Evolutionary conservation across 805 yeast species (phyloP).

Genomic region (Candida sakaeoensis): DNA sequence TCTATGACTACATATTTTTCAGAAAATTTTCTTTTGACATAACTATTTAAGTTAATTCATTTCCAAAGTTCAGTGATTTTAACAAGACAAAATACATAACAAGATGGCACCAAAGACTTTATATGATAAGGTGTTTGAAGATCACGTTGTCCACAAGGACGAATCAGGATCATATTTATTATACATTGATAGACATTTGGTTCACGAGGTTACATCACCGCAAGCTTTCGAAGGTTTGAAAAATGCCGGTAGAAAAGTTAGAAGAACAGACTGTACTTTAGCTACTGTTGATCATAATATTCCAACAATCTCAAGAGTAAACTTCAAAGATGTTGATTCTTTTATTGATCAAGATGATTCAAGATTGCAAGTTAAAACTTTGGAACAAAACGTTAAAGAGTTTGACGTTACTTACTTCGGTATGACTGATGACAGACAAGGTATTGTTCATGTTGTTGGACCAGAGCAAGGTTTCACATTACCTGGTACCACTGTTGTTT

Average conservation of each 20-base stretch:
- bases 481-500: constrained; percentile 98
- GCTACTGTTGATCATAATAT: constrained; percentile 97
- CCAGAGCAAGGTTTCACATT: constrained; percentile 99
- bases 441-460: constrained; percentile 97
- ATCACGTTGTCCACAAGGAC: constrained; percentile 88
- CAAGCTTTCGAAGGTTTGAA: constrained; percentile 96
- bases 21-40: not conserved
- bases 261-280: constrained; percentile 89
- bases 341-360: constrained; percentile 92
- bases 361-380: constrained; percentile 84
- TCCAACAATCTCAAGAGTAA: constrained; percentile 85
- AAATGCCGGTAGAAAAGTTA: constrained; percentile 82
- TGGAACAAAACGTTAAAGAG: constrained; percentile 87
- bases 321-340: constrained; percentile 66
- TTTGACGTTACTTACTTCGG: constrained; percentile 92
- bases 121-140: constrained; percentile 94
- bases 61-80: not conserved
- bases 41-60: not conserved
- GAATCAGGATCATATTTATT: constrained; percentile 82
- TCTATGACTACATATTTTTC: constrained; percentile 4
- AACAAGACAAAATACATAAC: not conserved
- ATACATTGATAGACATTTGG: constrained; percentile 94
- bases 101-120: constrained; percentile 58
- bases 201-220: constrained; percentile 98
- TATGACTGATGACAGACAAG: constrained; percentile 92